Evolutionary conservation across 2,329 filamentous ascomycete species (phyloP), one percentile per base, ranked within the genome.

Genomic region (Celoporthe dispersa): DNA sequence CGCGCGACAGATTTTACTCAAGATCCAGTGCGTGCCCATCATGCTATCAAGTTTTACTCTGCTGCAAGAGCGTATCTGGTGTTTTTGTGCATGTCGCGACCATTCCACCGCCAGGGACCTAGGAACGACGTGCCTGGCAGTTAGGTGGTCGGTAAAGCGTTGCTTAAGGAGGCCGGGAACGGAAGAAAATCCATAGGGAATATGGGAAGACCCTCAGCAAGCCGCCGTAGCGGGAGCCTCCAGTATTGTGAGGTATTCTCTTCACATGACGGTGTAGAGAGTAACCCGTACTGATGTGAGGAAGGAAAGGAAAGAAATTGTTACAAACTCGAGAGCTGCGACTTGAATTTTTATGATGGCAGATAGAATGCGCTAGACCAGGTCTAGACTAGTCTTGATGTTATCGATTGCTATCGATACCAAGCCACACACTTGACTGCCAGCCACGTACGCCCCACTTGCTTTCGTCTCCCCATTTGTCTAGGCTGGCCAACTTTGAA

Each of bases 111-210:
- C 81, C 82, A 80, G 79, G 79, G 79, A 82, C 83, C 83, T 80
- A 79, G 74, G 75, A 74, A 75, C 74, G 79, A 74, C 76, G 79
- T 79, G 78, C 78, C 76, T 75, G 82, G 80, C 84, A 84, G 77
- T 74, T 80, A 83, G 83, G 82, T 79, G 77, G 77, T 82, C 80
- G 65, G 31, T 69, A 71, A 71, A 51, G 81, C 82, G 76, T 83
- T 80, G 72, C 75, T 86, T 71, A 83, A 75, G 84, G 83, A 79
- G 84, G 84, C 84, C 83, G 84, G 84, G 84, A 86, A 86, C 84
- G 84, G 84, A 85, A 82, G 83, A 80, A 84, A 80, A 84, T 81
- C 81, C 82, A 86, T 81, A 76, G 81, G 77, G 78, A 77, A 77
- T 76, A 72, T 75, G 75, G 78, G 77, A 80, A 83, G 83, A 81